Conservation (phyloP, 2,329 filamentous ascomycete genomes). For the Phialophora tarda region DNA sequence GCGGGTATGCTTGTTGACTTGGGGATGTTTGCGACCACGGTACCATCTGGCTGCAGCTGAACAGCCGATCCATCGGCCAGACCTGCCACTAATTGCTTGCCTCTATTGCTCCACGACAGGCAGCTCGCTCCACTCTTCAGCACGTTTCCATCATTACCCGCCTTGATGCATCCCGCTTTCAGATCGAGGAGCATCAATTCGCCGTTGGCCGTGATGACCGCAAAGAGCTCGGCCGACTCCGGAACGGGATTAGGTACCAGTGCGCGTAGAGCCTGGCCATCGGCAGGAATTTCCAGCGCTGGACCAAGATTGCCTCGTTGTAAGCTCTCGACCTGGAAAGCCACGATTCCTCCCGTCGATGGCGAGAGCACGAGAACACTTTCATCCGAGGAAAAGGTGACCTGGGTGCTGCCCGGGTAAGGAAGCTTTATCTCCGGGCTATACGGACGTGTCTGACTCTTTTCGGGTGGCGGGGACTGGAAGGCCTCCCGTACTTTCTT, state of each 20-base stretch:
- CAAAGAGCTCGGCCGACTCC: constrained; percentile 75
- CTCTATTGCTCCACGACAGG: constrained; percentile 87
- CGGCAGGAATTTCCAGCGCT: constrained; percentile 76
- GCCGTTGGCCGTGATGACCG: constrained; percentile 78
- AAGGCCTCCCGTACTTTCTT: constrained; percentile 79
- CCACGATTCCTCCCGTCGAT: constrained; percentile 77
- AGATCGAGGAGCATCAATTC: constrained; percentile 85
- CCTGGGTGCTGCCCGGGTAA: constrained; percentile 80
- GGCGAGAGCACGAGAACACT: constrained; percentile 81
- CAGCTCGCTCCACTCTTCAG: constrained; percentile 79
- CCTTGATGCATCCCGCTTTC: constrained; percentile 65
- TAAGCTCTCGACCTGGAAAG: constrained; percentile 77
- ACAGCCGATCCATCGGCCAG: constrained; percentile 77
- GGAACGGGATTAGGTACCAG: constrained; percentile 67
- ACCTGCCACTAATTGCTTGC: constrained; percentile 90
- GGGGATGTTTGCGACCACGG: constrained; percentile 77
- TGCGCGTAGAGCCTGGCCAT: constrained; percentile 72
- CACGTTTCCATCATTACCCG: constrained; percentile 65
- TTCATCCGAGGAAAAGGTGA: constrained; percentile 91
- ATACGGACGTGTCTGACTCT: constrained; percentile 65
- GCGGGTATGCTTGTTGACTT: constrained; percentile 70
- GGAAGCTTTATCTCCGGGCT: constrained; percentile 74
- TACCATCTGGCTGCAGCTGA: constrained; percentile 84
- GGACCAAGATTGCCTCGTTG: constrained; percentile 69
- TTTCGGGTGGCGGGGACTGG: constrained; percentile 42